A percentile compares a stretch with the other conserved stretches of the same genome.
Conservation (phyloP, 108 stramenopile species). For the Seminavis robusta region DNA sequence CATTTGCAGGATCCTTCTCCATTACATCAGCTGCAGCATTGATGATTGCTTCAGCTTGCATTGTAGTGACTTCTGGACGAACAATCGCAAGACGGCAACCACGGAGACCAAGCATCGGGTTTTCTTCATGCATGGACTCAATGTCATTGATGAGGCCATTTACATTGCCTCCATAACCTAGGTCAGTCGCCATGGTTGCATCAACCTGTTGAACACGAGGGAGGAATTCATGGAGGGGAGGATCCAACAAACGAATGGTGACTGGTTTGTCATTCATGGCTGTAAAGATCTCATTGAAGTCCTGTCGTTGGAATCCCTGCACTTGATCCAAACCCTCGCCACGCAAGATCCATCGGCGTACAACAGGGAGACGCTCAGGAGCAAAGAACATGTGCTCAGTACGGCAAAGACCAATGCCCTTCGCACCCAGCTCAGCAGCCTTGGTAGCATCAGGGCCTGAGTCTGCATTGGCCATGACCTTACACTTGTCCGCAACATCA, state of each 20-base stretch:
- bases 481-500: slow-evolving; percentile 46
- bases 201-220: slow-evolving; percentile 52
- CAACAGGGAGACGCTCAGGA: slow-evolving; percentile 66
- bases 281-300: slow-evolving; percentile 60
- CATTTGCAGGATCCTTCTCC: slow-evolving; percentile 35
- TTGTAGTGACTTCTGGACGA: slow-evolving; percentile 57
- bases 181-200: slow-evolving; percentile 43
- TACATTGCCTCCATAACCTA: slow-evolving; percentile 48
- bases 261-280: slow-evolving; percentile 76
- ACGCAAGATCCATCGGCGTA: slow-evolving; percentile 80
- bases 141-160: slow-evolving; percentile 47
- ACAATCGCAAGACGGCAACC: slow-evolving; percentile 80
- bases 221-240: slow-evolving; percentile 86
- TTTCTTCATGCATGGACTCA: slow-evolving; percentile 68
- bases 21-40: slow-evolving; percentile 56
- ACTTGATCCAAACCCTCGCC: slow-evolving; percentile 54
- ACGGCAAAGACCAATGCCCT: slow-evolving; percentile 80
- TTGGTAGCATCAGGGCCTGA: slow-evolving; percentile 72
- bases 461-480: slow-evolving; percentile 82
- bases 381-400: slow-evolving; percentile 90
- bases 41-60: slow-evolving; percentile 80
- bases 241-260: slow-evolving; percentile 80
- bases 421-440: slow-evolving; percentile 66
- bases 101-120: slow-evolving; percentile 81
- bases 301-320: slow-evolving; percentile 56